phyloP scores from a whole-genome alignment of 352 stramenopile species.

The Phytopythium vexans region DNA sequence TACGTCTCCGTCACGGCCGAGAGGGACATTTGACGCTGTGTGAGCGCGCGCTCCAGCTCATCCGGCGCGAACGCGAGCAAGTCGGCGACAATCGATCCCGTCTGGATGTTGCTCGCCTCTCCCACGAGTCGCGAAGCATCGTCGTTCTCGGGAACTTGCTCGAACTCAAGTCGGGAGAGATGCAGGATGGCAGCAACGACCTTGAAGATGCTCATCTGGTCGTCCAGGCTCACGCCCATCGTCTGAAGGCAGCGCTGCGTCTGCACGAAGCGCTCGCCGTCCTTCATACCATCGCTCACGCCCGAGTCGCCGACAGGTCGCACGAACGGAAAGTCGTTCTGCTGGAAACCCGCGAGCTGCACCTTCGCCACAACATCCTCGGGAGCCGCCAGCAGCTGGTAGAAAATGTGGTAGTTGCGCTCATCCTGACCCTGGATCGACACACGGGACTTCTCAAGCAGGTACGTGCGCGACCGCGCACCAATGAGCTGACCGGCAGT shows the following conservation, averaged over 20 bases:
- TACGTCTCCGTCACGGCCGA: conserved; percentile 79
- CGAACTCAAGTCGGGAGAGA: conserved; percentile 74
- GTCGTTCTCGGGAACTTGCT: conserved; percentile 47
- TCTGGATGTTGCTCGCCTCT: conserved; percentile 48
- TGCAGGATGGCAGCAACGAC: conserved; percentile 82
- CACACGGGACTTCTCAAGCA: conserved; percentile 87
- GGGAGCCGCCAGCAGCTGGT: conserved; percentile 86
- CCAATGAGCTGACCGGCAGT: conserved; percentile 77
- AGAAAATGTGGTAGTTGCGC: conserved; percentile 99
- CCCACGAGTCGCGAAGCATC: conserved; percentile 58
- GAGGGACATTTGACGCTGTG: conserved; percentile 75
- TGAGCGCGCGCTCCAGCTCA: conserved; percentile 68
- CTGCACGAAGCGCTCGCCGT: conserved; percentile 66
- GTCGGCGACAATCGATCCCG: conserved; percentile 47
- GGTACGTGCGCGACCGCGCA: conserved; percentile 76
- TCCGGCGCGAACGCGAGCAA: conserved; percentile 65
- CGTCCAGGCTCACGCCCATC: conserved; percentile 59
- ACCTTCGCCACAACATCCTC: conserved; percentile 53
- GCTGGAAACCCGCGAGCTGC: conserved; percentile 64
- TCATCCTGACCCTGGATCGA: conserved; percentile 92
- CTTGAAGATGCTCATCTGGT: conserved; percentile 78
- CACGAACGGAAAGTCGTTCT: conserved; percentile 85
- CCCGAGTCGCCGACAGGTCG: conserved; percentile 29
- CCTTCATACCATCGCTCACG: conserved; percentile 62
- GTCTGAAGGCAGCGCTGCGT: conserved; percentile 78